phyloP scores from a whole-genome alignment of 2,329 filamentous ascomycete species.

The Fusarium sp. region DNA sequence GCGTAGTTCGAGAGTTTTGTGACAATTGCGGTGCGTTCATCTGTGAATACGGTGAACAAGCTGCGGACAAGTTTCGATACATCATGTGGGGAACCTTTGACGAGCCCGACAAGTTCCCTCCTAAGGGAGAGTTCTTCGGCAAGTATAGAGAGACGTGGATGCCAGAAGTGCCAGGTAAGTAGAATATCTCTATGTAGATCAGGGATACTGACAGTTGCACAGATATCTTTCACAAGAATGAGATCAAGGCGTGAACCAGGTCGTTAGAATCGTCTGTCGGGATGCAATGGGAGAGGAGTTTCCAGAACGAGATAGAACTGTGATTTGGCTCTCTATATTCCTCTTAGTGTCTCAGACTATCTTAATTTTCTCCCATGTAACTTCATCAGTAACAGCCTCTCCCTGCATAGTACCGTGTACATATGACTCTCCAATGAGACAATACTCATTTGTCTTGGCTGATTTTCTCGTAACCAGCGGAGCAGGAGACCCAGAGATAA shows the following conservation, averaged over 20 bases:
- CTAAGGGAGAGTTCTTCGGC: constrained; percentile 65
- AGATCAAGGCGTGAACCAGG: constrained; percentile 6
- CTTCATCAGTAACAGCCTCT: neutral
- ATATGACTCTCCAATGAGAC: neutral
- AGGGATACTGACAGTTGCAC: neutral
- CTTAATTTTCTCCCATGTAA: neutral
- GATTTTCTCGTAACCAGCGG: neutral
- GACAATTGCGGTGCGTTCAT: constrained; percentile 26
- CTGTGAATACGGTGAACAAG: constrained; percentile 44
- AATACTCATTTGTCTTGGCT: accelerated
- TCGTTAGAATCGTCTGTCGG: too few relatives aligned
- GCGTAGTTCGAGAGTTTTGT: constrained; percentile 22
- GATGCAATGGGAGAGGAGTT: too few relatives aligned
- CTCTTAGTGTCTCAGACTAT: neutral
- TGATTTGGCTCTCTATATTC: too few relatives aligned
- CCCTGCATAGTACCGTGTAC: neutral
- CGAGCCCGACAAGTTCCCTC: constrained; percentile 56
- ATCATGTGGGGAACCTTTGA: constrained; percentile 59
- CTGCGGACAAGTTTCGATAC: constrained; percentile 55
- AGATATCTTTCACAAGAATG: constrained; percentile 17
- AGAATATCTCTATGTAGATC: accelerated
- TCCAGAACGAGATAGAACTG: too few relatives aligned
- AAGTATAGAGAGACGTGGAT: constrained; percentile 56
- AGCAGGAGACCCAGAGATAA: neutral
- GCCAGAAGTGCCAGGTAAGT: constrained; percentile 32